Conservation (phyloP, 345 rosid genomes). For the Eucalyptus regnans region DNA sequence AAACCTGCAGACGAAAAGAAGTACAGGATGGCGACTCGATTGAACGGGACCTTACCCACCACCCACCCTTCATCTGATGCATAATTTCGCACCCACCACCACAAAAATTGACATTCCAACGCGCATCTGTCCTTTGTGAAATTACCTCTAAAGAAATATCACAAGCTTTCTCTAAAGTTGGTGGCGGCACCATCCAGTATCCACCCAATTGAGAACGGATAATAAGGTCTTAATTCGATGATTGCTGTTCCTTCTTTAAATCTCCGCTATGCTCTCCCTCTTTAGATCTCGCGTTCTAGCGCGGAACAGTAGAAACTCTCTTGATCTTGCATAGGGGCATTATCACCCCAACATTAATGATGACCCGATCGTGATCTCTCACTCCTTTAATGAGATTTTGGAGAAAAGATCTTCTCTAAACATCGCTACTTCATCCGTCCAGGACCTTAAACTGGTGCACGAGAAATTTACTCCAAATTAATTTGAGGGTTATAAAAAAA, state of each 20-base stretch:
- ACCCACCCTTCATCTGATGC: not conserved
- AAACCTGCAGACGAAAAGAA: not conserved
- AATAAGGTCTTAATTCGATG: not conserved
- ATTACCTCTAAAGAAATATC: not conserved
- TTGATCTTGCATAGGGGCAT: not conserved
- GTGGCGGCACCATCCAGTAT: not conserved
- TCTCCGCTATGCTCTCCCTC: not conserved
- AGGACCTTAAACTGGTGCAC: not conserved
- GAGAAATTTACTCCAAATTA: too few species aligned
- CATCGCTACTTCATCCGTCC: too few species aligned
- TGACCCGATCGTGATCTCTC: not conserved
- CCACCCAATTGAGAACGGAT: not conserved
- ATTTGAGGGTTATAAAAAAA: too few species aligned
- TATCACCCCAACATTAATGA: not conserved
- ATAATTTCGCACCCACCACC: not conserved
- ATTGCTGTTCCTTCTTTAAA: not conserved
- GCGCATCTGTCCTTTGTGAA: not conserved
- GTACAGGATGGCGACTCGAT: not conserved
- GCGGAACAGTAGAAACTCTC: not conserved
- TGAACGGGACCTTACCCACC: not conserved
- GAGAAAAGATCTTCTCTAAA: not conserved
- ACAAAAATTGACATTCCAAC: not conserved
- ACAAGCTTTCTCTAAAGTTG: not conserved
- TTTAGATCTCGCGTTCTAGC: not conserved
- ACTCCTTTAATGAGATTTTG: not conserved